These are phyloP conservation scores for Acrodontium crateriforme DNA, from an alignment of 2,329 filamentous ascomycete species.

Conservation along the genomic window DNA sequence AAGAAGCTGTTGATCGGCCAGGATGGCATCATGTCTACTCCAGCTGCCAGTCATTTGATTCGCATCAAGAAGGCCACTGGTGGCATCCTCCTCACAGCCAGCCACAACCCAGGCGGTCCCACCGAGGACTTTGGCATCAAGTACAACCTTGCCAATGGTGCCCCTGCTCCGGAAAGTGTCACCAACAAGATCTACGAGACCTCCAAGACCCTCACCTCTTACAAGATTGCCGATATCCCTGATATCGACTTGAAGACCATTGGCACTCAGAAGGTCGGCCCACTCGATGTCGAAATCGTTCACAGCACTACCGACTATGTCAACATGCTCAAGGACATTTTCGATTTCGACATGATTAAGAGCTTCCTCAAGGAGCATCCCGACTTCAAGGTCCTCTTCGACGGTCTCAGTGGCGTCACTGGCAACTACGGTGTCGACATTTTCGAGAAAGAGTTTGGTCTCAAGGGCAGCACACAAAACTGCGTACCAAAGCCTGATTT, in stretches of 20 bases:
- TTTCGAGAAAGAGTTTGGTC: constrained; percentile 84
- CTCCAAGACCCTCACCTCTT: constrained; percentile 77
- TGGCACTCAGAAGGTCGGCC: constrained; percentile 70
- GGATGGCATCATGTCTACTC: constrained; percentile 90
- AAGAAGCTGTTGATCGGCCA: constrained; percentile 98
- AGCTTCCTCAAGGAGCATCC: constrained; percentile 75
- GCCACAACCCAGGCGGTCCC: constrained; percentile 97
- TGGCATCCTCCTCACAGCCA: constrained; percentile 90
- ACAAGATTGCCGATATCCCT: constrained; percentile 81
- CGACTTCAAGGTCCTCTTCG: constrained; percentile 95
- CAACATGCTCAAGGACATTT: constrained; percentile 94
- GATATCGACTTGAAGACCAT: constrained; percentile 73
- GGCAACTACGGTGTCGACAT: constrained; percentile 91
- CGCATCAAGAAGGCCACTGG: constrained; percentile 89
- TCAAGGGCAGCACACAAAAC: constrained; percentile 75
- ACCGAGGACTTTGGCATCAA: constrained; percentile 98
- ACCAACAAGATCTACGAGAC: constrained; percentile 96
- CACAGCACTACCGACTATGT: constrained; percentile 89
- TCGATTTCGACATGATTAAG: constrained; percentile 93
- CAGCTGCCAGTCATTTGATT: constrained; percentile 90
- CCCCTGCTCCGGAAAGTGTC: constrained; percentile 85
- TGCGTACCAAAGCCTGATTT: constrained; percentile 88
- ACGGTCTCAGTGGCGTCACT: constrained; percentile 86
- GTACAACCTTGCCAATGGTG: constrained; percentile 95
- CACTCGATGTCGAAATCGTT: constrained; percentile 86